phyloP scores from a whole-genome alignment of 148 eudicot species.

The Silene conica region DNA sequence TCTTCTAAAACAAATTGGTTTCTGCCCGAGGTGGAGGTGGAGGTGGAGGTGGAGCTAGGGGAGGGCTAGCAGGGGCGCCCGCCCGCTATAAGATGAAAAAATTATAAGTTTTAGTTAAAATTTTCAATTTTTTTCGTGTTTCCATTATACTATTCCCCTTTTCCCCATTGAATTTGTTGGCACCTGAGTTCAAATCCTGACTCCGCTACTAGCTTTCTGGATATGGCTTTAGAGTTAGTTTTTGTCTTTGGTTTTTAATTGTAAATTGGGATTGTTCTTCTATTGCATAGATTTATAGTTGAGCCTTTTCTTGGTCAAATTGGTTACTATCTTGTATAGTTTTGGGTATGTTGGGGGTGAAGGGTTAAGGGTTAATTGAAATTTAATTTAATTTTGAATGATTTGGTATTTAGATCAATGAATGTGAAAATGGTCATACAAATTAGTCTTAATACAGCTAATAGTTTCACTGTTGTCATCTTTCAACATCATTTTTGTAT shows the following conservation, averaged over 20 bases:
- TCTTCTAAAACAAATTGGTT: neutral
- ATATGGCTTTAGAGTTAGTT: neutral
- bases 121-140: too few relatives aligned
- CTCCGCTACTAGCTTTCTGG: neutral
- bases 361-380: neutral
- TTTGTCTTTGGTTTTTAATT: neutral
- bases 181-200: too few relatives aligned
- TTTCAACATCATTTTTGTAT: neutral
- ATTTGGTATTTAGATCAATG: neutral
- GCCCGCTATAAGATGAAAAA: too few relatives aligned
- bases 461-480: neutral
- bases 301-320: neutral
- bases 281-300: neutral
- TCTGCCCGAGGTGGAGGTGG: too few relatives aligned
- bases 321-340: neutral
- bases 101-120: too few relatives aligned
- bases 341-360: neutral
- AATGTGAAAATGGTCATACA: constrained; percentile 3
- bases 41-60: too few relatives aligned
- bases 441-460: neutral
- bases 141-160: too few relatives aligned
- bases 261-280: neutral
- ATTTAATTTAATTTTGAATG: neutral
- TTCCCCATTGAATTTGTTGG: too few relatives aligned
- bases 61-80: too few relatives aligned